A percentile compares a stretch with the other conserved stretches of the same genome.
phyloP scores from a whole-genome alignment of 1,284 basidiomycete species.

The Malassezia dermatis region DNA sequence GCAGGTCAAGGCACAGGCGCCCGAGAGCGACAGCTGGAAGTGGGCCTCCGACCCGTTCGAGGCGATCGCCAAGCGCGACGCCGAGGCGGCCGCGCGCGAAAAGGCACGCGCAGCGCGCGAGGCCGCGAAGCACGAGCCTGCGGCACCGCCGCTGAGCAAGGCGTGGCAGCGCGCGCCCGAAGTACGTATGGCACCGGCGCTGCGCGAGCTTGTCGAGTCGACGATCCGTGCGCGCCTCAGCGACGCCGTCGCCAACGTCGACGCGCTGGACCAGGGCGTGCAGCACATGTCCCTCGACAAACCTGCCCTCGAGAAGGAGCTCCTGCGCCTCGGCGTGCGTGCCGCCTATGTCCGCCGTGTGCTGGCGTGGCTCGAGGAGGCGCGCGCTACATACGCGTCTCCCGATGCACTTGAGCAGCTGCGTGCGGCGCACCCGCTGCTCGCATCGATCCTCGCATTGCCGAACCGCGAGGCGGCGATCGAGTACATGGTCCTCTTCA shows the following conservation, averaged over 20 bases:
- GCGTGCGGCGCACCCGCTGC: conserved; percentile 23
- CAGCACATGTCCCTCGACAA: conserved; percentile 15
- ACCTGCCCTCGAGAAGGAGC: conserved; percentile 25
- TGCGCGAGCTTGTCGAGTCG: conserved; percentile 72
- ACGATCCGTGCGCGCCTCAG: conserved; percentile 64
- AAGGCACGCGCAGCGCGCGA: conserved; percentile 22
- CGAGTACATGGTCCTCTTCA: conserved; percentile 63
- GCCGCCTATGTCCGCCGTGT: conserved; percentile 35
- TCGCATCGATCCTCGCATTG: conserved; percentile 27
- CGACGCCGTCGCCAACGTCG: conserved; percentile 22
- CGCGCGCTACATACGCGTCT: conserved; percentile 22
- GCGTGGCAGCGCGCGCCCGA: conserved; percentile 64
- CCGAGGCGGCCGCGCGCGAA: conserved; percentile 31
- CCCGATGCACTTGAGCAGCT: conserved; percentile 9
- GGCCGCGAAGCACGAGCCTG: conserved; percentile 21
- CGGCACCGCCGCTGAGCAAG: conserved; percentile 43
- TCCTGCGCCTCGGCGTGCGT: conserved; percentile 39
- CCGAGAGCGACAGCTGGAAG: conserved; percentile 36
- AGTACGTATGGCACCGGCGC: conserved; percentile 66
- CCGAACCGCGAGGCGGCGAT: conserved; percentile 57
- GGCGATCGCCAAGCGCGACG: conserved; percentile 31
- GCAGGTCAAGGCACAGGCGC: conserved; percentile 32
- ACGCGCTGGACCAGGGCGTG: background rate
- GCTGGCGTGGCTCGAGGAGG: conserved; percentile 29
- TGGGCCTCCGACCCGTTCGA: conserved; percentile 45